Conservation (phyloP, 345 rosid species). For the Moringa oleifera region DNA sequence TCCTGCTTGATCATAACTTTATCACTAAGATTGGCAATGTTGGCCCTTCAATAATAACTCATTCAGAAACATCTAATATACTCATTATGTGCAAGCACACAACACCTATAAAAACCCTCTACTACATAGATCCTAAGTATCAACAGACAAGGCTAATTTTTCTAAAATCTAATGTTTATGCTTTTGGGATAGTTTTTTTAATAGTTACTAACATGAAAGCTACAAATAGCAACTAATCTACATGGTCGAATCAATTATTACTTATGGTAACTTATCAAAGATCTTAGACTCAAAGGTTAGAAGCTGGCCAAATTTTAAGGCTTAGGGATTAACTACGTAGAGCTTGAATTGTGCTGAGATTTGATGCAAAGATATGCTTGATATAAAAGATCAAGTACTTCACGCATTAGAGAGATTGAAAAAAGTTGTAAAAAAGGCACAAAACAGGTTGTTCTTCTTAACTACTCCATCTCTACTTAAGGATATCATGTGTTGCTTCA, state of each 20-base stretch:
- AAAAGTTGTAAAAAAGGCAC: constrained; percentile 42
- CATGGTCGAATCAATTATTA: constrained; percentile 54
- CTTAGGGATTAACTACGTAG: constrained; percentile 53
- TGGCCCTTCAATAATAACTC: constrained; percentile 65
- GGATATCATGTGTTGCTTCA: constrained; percentile 83
- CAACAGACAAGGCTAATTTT: constrained; percentile 75
- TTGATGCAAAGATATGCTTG: constrained; percentile 69
- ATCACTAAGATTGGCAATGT: constrained; percentile 94
- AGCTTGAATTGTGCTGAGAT: constrained; percentile 77
- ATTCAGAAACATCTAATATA: constrained; percentile 28
- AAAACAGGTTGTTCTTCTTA: constrained; percentile 32
- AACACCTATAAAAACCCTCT: constrained; percentile 67
- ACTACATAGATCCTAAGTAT: constrained; percentile 91
- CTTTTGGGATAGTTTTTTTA: constrained; percentile 77
- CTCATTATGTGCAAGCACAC: constrained; percentile 42
- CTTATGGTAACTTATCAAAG: constrained; percentile 28
- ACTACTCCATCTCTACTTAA: constrained; percentile 64
- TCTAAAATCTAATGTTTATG: constrained; percentile 73
- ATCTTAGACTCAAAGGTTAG: constrained; percentile 72
- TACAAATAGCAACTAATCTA: constrained; percentile 64
- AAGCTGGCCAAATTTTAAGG: constrained; percentile 69
- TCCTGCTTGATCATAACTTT: constrained; percentile 68
- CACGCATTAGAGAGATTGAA: constrained; percentile 60
- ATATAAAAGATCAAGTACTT: constrained; percentile 58
- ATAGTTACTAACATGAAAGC: constrained; percentile 75